A percentile compares a stretch with the other conserved stretches of the same genome.
These are phyloP conservation scores for Aurantiochytrium sp. DNA, from an alignment of 108 stramenopile genomes.

Conservation along the genomic window DNA sequence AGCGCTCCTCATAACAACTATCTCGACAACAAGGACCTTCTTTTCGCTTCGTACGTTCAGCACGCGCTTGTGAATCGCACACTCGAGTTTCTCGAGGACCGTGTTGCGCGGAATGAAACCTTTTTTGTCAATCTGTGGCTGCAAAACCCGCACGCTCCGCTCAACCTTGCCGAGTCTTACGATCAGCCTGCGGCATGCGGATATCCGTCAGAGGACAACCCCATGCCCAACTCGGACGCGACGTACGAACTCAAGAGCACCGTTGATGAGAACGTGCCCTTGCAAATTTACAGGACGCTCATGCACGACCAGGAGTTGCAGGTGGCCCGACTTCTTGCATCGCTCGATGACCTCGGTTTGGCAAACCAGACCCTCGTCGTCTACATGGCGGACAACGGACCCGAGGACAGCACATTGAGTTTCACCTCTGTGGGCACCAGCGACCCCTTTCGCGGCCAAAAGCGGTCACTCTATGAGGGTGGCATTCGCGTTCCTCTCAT, in stretches of 20 bases:
- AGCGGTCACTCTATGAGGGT: neutral
- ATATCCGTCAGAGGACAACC: neutral
- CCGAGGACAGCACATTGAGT: neutral
- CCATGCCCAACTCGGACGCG: neutral
- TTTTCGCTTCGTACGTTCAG: conserved; percentile 2
- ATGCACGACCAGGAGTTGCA: conserved; percentile 1
- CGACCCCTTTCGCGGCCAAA: neutral
- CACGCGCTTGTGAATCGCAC: conserved; percentile 1
- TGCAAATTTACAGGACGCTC: neutral
- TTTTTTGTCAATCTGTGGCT: conserved; percentile 19
- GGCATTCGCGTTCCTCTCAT: neutral
- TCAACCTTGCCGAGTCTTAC: neutral
- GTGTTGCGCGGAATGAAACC: neutral
- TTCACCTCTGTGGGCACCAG: neutral
- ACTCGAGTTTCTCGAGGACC: neutral
- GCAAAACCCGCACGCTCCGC: conserved; percentile 9
- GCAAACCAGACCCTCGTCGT: neutral
- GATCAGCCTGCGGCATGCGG: neutral
- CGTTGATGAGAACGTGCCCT: neutral
- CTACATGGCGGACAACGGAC: conserved; percentile 13
- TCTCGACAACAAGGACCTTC: neutral
- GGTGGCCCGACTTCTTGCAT: neutral
- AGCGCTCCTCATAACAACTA: neutral
- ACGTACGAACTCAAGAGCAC: neutral
- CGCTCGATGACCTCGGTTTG: neutral